Evolutionary conservation across 345 rosid genomes (phyloP).

Genomic region (Bruguiera gymnorhiza): DNA sequence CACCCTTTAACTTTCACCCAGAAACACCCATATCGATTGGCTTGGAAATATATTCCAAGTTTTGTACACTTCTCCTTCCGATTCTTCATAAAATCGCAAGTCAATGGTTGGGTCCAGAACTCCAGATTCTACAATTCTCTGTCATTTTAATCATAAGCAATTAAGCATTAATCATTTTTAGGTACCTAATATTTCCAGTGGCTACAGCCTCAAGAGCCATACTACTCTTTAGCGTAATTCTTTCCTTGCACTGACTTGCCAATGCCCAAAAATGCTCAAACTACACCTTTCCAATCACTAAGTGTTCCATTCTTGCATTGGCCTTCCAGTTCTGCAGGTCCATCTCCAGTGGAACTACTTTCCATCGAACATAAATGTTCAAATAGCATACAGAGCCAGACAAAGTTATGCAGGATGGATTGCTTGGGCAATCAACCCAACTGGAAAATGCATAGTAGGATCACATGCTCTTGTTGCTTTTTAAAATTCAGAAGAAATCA

Average conservation of each 20-base stretch:
- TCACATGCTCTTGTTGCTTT: conserved; percentile 26
- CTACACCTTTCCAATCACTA: conserved; percentile 12
- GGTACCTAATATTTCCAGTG: not conserved
- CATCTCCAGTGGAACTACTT: conserved; percentile 32
- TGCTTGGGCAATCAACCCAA: conserved; percentile 30
- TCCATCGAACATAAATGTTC: conserved; percentile 6
- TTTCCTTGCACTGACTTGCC: conserved; percentile 6
- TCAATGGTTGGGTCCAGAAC: too few species aligned
- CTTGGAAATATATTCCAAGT: too few species aligned
- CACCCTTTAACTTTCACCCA: too few species aligned
- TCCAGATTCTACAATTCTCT: too few species aligned
- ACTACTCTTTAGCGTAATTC: not conserved
- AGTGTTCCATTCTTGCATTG: conserved; percentile 14
- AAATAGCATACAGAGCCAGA: conserved; percentile 20
- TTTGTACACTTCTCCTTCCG: too few species aligned
- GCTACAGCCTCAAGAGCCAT: not conserved
- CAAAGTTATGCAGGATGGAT: conserved; percentile 23
- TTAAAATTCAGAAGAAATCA: conserved; percentile 2
- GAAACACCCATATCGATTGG: too few species aligned
- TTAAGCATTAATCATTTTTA: too few species aligned
- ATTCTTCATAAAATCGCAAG: too few species aligned
- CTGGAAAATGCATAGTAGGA: conserved; percentile 15
- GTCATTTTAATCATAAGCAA: too few species aligned
- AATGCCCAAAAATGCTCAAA: conserved; percentile 21
- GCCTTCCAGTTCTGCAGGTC: conserved; percentile 23